These are phyloP conservation scores for Geranium rotundifolium DNA, from an alignment of 345 rosid species.

Conservation along the genomic window DNA sequence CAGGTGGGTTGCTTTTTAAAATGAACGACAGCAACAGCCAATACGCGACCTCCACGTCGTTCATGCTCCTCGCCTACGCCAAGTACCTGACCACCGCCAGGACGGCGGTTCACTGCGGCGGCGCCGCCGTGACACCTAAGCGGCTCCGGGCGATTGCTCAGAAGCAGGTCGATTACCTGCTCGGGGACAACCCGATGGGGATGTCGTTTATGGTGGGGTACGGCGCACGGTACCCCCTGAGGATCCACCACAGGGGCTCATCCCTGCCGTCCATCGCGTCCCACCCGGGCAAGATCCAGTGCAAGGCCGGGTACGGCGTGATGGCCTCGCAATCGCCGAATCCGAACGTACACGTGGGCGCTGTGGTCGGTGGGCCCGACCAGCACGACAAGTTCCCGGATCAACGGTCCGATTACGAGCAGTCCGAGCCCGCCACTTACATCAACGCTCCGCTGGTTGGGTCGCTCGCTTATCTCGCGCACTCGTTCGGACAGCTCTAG, in stretches of 20 bases:
- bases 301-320: slow-evolving; percentile 58
- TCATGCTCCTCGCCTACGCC: slow-evolving; percentile 56
- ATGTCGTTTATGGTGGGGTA: slow-evolving; percentile 99
- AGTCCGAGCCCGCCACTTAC: slow-evolving; percentile 90
- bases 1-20: slow-evolving; percentile 69
- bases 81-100: slow-evolving; percentile 41
- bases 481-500: slow-evolving; percentile 74
- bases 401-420: slow-evolving; percentile 62
- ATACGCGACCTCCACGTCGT: slow-evolving; percentile 54
- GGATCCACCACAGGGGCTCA: slow-evolving; percentile 96
- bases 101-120: slow-evolving; percentile 35
- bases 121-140: slow-evolving; percentile 29
- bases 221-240: slow-evolving; percentile 62
- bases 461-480: slow-evolving; percentile 79
- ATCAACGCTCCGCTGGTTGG: slow-evolving; percentile 93
- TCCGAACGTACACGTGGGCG: slow-evolving; percentile 81
- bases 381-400: slow-evolving; percentile 62
- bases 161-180: slow-evolving; percentile 75
- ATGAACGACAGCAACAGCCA: slow-evolving; percentile 62
- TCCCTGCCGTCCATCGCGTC: slow-evolving; percentile 60
- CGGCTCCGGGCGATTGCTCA: slow-evolving; percentile 41
- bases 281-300: slow-evolving; percentile 65
- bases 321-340: slow-evolving; percentile 62
- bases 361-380: slow-evolving; percentile 89
- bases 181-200: slow-evolving; percentile 77